phyloP scores from a whole-genome alignment of 2,329 filamentous ascomycete genomes.

The Sporothrix mexicana region DNA sequence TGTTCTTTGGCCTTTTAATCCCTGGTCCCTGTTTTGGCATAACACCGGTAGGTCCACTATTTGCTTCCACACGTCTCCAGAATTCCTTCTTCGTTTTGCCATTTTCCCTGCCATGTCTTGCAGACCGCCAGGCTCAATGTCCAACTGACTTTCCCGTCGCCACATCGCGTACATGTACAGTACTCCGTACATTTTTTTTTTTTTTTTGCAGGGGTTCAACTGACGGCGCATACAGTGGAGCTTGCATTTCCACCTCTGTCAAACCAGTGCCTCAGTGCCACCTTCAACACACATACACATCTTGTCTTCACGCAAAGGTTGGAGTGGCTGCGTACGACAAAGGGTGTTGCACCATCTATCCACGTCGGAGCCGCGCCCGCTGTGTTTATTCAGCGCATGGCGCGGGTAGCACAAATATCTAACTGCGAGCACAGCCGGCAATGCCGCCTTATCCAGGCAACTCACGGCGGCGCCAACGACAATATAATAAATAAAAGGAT shows the following conservation, averaged over 20 bases:
- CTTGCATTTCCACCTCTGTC: neutral
- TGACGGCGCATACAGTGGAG: slow-evolving; percentile 31
- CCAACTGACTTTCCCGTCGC: slow-evolving; percentile 9
- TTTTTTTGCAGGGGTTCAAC: slow-evolving; percentile 18
- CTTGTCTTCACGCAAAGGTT: too few species aligned
- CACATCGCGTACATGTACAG: slow-evolving; percentile 17
- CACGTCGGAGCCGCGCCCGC: neutral
- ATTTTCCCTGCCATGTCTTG: neutral
- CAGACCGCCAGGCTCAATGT: slow-evolving; percentile 1
- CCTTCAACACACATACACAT: too few species aligned
- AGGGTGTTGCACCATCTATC: neutral
- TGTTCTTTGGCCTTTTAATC: neutral
- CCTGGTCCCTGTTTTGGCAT: slow-evolving; percentile 31
- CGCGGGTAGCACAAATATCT: slow-evolving; percentile 23
- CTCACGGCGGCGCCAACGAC: neutral
- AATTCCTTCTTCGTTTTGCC: slow-evolving; percentile 1
- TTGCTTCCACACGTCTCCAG: slow-evolving; percentile 10
- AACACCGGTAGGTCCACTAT: slow-evolving; percentile 20
- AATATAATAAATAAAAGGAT: neutral
- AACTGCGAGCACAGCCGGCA: neutral
- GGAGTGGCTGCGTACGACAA: neutral
- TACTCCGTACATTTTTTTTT: too few species aligned
- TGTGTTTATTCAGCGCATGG: slow-evolving; percentile 24
- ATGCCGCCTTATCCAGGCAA: neutral
- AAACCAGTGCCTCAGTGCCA: neutral